phyloP scores from a whole-genome alignment of 1,284 basidiomycete species.

The Trametes hirsuta region DNA sequence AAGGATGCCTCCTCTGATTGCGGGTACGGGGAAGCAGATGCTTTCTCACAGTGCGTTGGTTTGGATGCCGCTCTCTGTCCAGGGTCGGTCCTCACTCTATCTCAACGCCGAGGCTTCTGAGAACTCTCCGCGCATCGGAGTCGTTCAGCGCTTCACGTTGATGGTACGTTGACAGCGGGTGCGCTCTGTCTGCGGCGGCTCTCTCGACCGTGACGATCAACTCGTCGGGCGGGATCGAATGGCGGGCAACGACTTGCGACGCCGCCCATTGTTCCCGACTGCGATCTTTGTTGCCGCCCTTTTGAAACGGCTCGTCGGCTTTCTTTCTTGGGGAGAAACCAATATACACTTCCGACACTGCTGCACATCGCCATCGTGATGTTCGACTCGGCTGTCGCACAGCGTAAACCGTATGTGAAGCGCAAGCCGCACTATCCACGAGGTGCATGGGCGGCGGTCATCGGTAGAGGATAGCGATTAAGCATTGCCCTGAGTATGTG shows the following conservation, averaged over 20 bases:
- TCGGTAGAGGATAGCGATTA: neutral
- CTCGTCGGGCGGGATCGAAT: neutral
- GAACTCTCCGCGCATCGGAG: conserved; percentile 3
- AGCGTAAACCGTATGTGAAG: neutral
- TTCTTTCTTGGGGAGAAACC: neutral
- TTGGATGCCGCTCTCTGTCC: neutral
- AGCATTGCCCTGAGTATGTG: neutral
- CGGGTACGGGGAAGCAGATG: too few relatives aligned
- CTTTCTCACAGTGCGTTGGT: too few relatives aligned
- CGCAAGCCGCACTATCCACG: neutral
- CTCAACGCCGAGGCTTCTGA: neutral
- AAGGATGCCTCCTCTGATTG: too few relatives aligned
- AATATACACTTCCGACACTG: neutral
- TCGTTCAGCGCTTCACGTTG: neutral
- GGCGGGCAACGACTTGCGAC: neutral
- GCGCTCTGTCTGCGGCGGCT: neutral
- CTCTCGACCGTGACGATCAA: neutral
- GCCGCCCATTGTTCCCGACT: neutral
- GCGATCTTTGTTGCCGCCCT: conserved; percentile 3
- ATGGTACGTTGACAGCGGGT: neutral
- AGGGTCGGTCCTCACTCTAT: neutral
- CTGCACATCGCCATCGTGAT: neutral
- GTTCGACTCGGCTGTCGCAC: neutral
- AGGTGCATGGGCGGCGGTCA: neutral
- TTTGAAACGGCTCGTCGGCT: conserved; percentile 1